phyloP scores from a whole-genome alignment of 176 grass and related monocot genomes.

The maize (Zea mays) region Zm-B73-REFERENCE-NAM-5.0 NC_050099.1:92856001-92856500 shows the following conservation, averaged over 20 bases:
- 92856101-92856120: constrained; percentile 71
- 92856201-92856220: constrained; percentile 53
- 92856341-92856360: too few relatives aligned
- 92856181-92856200: constrained; percentile 32
- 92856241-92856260: constrained; percentile 79
- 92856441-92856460: too few relatives aligned
- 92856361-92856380: too few relatives aligned
- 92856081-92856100: constrained; percentile 60
- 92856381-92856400: too few relatives aligned
- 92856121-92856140: constrained; percentile 91
- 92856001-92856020: constrained; percentile 38
- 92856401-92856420: too few relatives aligned
- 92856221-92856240: constrained; percentile 87
- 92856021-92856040: constrained; percentile 40
- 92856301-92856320: neutral
- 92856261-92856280: constrained; percentile 81
- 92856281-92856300: constrained; percentile 97
- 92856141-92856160: constrained; percentile 22
- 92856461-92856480: neutral
- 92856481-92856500: neutral
- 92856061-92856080: constrained; percentile 57
- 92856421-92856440: neutral
- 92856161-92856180: constrained; percentile 30
- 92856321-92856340: constrained; percentile 9
- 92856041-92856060: constrained; percentile 47